Base-by-base conservation (phyloP, 2,329 filamentous ascomycete species). In the Biscogniauxia mediterranea region DNA sequence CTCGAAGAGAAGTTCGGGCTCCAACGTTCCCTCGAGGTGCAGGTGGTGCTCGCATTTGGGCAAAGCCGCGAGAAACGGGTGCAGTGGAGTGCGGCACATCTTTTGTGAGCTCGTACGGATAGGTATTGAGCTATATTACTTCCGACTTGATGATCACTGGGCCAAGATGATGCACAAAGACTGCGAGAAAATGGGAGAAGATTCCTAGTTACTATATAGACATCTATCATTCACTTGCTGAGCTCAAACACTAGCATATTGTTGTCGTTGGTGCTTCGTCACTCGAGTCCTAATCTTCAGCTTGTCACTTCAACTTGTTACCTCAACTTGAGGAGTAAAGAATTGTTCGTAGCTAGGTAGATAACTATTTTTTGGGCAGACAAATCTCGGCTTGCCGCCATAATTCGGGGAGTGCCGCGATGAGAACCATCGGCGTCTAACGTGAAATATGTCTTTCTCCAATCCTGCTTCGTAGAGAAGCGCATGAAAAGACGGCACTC, bases 31-130 rank as follows among this genome's bases (percentile, higher is more conserved):
- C 75, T 93, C 90, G 38, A 94, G 81, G 73, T 94, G 91, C 58
- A 93, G 84, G 76, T 93, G 91, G 71, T 93, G 90, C 74, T 94
- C 91, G 76, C 88, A 91, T 79, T 93, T 93, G 65, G 90, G 90
- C 28, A 93, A 83, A 32, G 82, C 81, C 56, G 78, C 75, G 46
- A 93, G 81, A 72, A 91, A 86, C 51, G 79, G 73, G 75, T 87
- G 85, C 56, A 86, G 75, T 15, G 76, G 68, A 42, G 78, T 77
- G 69, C 83, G 78, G 74, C 85, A 88, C 85, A 88, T 89, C 58
- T 55, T 63, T 61, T n/a, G n/a, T 17, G 21, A 20, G 38, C 61
- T 64, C 62, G 62, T 56, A 38, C 62, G 61, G 62, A 61, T 28
- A 62, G 62, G 59, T 28, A 62, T 59, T 42, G 57, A 65, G 57